Evolutionary conservation across 805 yeast species (phyloP).

Genomic region (Groenewaldozyma salmanticensis): DNA sequence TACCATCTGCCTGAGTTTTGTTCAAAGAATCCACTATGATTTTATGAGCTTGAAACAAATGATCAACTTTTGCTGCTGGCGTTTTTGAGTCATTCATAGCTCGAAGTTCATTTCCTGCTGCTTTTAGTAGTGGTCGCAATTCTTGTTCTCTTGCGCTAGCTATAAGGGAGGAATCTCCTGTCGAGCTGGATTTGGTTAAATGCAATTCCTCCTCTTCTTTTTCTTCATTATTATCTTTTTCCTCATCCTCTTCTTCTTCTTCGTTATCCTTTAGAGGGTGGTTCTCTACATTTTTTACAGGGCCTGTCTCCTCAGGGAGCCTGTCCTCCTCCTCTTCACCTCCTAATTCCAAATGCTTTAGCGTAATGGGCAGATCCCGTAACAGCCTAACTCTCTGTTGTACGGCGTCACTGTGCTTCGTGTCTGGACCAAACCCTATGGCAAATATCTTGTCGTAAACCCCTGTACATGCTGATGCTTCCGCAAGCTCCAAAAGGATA

Average conservation of each 20-base stretch:
- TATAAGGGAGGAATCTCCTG: too few species aligned
- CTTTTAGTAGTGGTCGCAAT: constrained; percentile 9
- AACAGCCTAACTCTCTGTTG: constrained; percentile 22
- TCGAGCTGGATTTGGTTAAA: too few species aligned
- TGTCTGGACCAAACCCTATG: constrained; percentile 22
- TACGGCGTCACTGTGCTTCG: constrained; percentile 17
- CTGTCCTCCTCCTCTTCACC: constrained; percentile 10
- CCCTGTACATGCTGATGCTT: constrained; percentile 27
- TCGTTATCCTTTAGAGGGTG: neutral
- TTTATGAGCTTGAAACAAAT: constrained; percentile 28
- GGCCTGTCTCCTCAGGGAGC: too few species aligned
- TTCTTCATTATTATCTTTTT: neutral
- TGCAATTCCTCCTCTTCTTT: constrained; percentile 8
- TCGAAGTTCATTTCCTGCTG: constrained; percentile 13
- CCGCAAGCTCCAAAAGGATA: constrained; percentile 26
- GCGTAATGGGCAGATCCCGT: constrained; percentile 19
- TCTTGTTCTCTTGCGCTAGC: constrained; percentile 1
- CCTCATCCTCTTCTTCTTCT: constrained; percentile 1
- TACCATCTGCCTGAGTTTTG: constrained; percentile 8
- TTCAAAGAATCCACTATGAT: constrained; percentile 25
- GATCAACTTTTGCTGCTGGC: constrained; percentile 28
- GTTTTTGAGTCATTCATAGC: constrained; percentile 22
- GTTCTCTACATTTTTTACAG: too few species aligned
- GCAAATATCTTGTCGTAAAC: constrained; percentile 29
- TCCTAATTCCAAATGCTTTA: constrained; percentile 25